These are phyloP conservation scores for Fraxinus nigra DNA, from an alignment of 305 asterid species.

Conservation along the genomic window DNA sequence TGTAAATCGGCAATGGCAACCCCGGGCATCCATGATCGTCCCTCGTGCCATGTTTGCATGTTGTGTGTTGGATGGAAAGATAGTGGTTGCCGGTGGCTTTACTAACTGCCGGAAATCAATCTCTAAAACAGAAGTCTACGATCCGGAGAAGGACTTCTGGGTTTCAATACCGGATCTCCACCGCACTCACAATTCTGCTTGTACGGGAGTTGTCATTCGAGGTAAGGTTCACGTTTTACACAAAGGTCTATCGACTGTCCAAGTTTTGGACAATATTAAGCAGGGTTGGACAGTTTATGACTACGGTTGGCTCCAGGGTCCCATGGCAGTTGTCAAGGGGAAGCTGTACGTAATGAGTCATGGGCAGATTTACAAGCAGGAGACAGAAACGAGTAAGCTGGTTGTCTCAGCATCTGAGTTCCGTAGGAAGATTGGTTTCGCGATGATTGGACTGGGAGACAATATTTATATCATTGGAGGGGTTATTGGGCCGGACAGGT, in stretches of 20 bases:
- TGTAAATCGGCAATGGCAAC: constrained; percentile 56
- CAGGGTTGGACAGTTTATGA: constrained; percentile 88
- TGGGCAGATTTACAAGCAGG: constrained; percentile 77
- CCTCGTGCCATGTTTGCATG: constrained; percentile 98
- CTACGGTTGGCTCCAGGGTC: constrained; percentile 95
- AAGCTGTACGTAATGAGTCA: constrained; percentile 88
- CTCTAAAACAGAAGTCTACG: constrained; percentile 83
- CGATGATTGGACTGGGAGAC: constrained; percentile 78
- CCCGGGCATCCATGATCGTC: constrained; percentile 70
- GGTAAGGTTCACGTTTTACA: constrained; percentile 84
- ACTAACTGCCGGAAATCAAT: constrained; percentile 86
- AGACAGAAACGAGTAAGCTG: constrained; percentile 52
- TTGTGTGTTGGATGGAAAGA: constrained; percentile 82
- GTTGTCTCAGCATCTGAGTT: constrained; percentile 80
- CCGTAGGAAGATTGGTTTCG: constrained; percentile 74
- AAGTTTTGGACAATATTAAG: constrained; percentile 59
- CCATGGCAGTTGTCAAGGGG: constrained; percentile 85
- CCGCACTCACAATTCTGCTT: constrained; percentile 75
- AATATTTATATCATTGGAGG: constrained; percentile 89
- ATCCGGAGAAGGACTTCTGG: constrained; percentile 80
- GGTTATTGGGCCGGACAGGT: constrained; percentile 81
- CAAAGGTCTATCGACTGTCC: constrained; percentile 85
- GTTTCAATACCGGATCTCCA: constrained; percentile 78
- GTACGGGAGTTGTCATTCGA: constrained; percentile 72
- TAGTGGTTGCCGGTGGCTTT: constrained; percentile 93